These are phyloP conservation scores for Paraleonurus japonicus DNA, from an alignment of 257 asterid species.

Conservation along the genomic window DNA sequence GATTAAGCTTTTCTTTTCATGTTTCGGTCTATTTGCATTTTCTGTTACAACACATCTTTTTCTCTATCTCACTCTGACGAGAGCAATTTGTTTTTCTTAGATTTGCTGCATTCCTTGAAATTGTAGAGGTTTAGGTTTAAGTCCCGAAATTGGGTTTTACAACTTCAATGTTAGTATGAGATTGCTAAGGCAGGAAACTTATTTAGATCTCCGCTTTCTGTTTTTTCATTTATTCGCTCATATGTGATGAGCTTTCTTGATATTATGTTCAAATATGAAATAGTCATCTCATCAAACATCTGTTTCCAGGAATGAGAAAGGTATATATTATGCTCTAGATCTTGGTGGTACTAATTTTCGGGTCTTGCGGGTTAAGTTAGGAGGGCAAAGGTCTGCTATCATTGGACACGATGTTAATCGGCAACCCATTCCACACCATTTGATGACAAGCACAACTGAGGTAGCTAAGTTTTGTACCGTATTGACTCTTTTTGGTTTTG, in stretches of 20 bases:
- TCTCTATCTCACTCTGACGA: neutral
- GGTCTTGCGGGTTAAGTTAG: slow-evolving; percentile 59
- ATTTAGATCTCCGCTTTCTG: neutral
- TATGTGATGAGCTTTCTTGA: neutral
- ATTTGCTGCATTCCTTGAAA: slow-evolving; percentile 5
- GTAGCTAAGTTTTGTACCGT: slow-evolving; percentile 29
- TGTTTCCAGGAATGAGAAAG: slow-evolving; percentile 49
- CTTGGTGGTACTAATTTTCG: slow-evolving; percentile 74
- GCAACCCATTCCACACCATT: slow-evolving; percentile 56
- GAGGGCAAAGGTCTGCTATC: slow-evolving; percentile 58
- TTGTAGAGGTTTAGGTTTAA: neutral
- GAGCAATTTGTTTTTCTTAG: neutral
- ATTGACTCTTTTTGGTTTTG: neutral
- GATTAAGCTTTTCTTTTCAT: neutral
- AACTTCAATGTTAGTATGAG: neutral
- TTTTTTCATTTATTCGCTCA: neutral
- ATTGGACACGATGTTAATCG: slow-evolving; percentile 44
- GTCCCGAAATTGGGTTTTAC: neutral
- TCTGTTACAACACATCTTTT: neutral
- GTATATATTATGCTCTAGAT: slow-evolving; percentile 58
- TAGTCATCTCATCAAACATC: neutral
- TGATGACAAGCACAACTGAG: slow-evolving; percentile 60
- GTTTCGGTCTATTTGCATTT: neutral
- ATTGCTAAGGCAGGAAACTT: neutral
- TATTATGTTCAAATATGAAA: neutral